Percentiles rank a stretch among this genome's conserved stretches.
Evolutionary conservation across 768 basidiomycete genomes (phyloP).

Genomic region (Suillus lakei): DNA sequence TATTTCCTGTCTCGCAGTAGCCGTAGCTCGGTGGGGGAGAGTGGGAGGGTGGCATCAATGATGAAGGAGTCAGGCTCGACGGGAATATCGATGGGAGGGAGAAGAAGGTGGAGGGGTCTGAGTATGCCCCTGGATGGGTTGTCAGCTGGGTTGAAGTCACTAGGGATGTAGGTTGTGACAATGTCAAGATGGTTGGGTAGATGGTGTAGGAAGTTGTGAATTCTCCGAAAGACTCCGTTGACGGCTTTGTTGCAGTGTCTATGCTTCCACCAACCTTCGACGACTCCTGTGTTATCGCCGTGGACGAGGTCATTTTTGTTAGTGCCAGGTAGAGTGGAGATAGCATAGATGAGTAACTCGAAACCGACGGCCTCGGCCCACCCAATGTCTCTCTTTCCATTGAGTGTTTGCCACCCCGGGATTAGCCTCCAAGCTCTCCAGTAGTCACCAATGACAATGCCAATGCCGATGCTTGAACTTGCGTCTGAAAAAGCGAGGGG

Average conservation of each 20-base stretch:
- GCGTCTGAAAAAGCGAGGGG: conserved; percentile 52
- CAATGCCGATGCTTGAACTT: conserved; percentile 41
- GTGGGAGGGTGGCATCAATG: conserved; percentile 14
- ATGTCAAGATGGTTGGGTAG: too few relatives aligned
- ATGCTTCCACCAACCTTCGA: conserved; percentile 49
- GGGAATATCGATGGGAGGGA: too few relatives aligned
- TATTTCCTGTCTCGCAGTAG: too few relatives aligned
- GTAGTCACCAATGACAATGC: conserved; percentile 30
- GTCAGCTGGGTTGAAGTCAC: too few relatives aligned
- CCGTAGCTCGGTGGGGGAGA: conserved; percentile 1
- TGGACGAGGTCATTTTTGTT: conserved; percentile 26
- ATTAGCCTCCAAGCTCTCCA: conserved; percentile 41
- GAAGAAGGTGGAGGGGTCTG: too few relatives aligned
- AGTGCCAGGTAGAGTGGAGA: not conserved
- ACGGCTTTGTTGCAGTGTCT: too few relatives aligned
- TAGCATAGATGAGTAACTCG: conserved; percentile 37
- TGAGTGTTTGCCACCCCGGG: conserved; percentile 33
- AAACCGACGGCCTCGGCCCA: conserved; percentile 56
- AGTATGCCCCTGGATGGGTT: too few relatives aligned
- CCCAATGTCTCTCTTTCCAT: conserved; percentile 39
- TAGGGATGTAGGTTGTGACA: too few relatives aligned
- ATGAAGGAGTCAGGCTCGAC: too few relatives aligned
- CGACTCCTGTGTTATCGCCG: conserved; percentile 46
- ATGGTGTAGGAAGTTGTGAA: too few relatives aligned
- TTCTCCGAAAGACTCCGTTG: too few relatives aligned